Evolutionary conservation across 2,329 filamentous ascomycete genomes (phyloP), one percentile per base, ranked within the genome.

Genomic region (Pestalotiopsis sp.): DNA sequence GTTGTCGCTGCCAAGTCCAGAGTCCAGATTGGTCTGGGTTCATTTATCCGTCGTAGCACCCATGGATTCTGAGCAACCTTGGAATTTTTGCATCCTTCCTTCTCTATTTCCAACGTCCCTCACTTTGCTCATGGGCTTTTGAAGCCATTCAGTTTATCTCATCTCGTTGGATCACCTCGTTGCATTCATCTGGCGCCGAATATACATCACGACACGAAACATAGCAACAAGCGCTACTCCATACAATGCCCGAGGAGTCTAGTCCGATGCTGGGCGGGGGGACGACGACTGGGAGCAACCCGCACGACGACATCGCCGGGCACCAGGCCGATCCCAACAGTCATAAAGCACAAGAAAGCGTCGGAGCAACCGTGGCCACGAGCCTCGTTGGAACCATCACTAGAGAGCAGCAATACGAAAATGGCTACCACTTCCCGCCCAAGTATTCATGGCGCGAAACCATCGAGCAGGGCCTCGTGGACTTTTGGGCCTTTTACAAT

Each of bases 401-500:
- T 22, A 72, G 73, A 57, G 70, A 70, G 38, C 70, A 72, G 56
- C 70, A 76, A 44, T 89, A 87, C 70, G 81, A 84, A n/a, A 91
- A 91, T 73, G 88, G 89, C 56, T 91, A 91, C 73, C 86, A 91
- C 74, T 90, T 90, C 72, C 88, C 87, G 24, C 89, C 87, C 4
- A 87, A 84, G 66, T 88, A 89, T 73, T 80, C 88, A 0, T 88
- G 86, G 81, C 84, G 81, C 44, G 86, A 89, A 67, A 86, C 89
- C 1, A 86, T 88, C 1, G 81, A 78, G 22, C 87, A 89, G 65
- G 88, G 86, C 1, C 75, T 89, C 13, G 81, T 84, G 35, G 85
- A 87, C 0, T 93, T 92, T 75, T 91, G 89, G 88, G 86, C 88
- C 65, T 97, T 93, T 81, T 88, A 92, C 73, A 81, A 87, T 48